These are phyloP conservation scores for Phytophthora litchii DNA, from an alignment of 352 stramenopile species.

Conservation along the genomic window DNA sequence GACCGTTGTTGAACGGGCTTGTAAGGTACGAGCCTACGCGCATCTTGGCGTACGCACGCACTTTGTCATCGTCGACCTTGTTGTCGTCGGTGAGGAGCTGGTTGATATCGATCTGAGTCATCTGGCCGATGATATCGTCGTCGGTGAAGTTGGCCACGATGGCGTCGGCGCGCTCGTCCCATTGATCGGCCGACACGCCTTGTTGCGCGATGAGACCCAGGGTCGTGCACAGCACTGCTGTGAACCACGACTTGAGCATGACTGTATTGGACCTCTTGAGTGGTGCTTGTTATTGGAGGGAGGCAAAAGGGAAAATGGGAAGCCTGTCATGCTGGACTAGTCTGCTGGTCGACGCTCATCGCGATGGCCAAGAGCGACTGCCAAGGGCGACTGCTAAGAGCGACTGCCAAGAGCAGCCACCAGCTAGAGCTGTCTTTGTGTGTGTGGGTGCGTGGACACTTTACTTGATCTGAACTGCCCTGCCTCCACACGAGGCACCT, in stretches of 20 bases:
- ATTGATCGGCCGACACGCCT: constrained; percentile 20
- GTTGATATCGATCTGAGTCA: constrained; percentile 89
- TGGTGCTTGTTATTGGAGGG: constrained; percentile 4
- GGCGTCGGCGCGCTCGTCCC: constrained; percentile 20
- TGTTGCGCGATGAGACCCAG: constrained; percentile 18
- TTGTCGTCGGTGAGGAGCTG: constrained; percentile 54
- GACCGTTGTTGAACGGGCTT: constrained; percentile 41
- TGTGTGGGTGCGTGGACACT: background rate
- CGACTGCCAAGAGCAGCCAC: background rate
- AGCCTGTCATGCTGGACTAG: background rate
- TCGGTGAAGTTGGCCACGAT: constrained; percentile 29
- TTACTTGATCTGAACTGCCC: no score
- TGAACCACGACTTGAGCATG: constrained; percentile 35
- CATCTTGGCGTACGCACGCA: constrained; percentile 55
- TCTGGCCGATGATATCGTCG: constrained; percentile 74
- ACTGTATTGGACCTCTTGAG: constrained; percentile 5
- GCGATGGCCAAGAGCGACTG: background rate
- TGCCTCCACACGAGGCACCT: no score
- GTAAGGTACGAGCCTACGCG: constrained; percentile 89
- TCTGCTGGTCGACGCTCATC: background rate
- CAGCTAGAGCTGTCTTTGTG: background rate
- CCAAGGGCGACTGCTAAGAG: background rate
- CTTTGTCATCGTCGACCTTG: constrained; percentile 35
- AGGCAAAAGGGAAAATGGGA: constrained; percentile 31
- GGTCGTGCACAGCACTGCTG: constrained; percentile 19